Percentiles rank a stretch among this genome's conserved stretches.
phyloP scores from a whole-genome alignment of 2,329 filamentous ascomycete species.

The Aspergillus ruber region DNA sequence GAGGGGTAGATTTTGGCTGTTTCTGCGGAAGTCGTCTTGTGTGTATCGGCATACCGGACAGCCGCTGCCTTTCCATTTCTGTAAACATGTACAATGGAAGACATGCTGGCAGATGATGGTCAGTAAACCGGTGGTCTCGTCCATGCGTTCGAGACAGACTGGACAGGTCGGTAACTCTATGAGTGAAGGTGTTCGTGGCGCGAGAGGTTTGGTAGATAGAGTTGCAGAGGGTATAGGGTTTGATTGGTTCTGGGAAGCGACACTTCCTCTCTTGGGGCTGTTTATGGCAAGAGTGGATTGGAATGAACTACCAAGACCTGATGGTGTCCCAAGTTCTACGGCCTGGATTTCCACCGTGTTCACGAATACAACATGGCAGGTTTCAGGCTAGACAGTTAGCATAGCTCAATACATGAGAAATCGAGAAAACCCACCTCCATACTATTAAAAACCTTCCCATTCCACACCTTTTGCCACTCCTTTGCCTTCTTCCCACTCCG shows the following conservation, averaged over 20 bases:
- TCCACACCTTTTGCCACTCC: conserved; percentile 78
- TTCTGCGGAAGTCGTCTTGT: conserved; percentile 49
- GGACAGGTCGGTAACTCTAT: conserved; percentile 92
- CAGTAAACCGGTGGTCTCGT: conserved; percentile 88
- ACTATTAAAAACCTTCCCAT: conserved; percentile 86
- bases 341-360: conserved; percentile 82
- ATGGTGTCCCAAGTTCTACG: conserved; percentile 39
- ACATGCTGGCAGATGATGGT: conserved; percentile 97
- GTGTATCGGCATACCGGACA: conserved; percentile 95
- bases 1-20: conserved; percentile 46
- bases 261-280: conserved; percentile 18
- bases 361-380: conserved; percentile 91
- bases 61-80: conserved; percentile 90
- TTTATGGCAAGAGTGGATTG: conserved; percentile 54
- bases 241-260: conserved; percentile 23
- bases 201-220: conserved; percentile 56
- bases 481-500: conserved; percentile 65
- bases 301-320: conserved; percentile 20
- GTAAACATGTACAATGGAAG: conserved; percentile 91
- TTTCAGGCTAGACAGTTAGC: conserved; percentile 60
- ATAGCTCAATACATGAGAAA: neutral
- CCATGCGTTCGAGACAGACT: conserved; percentile 95
- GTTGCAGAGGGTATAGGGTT: conserved; percentile 35
- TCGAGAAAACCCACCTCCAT: conserved; percentile 61
- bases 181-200: conserved; percentile 72